phyloP scores from a whole-genome alignment of 345 rosid species.

The Populus pruinosa region DNA sequence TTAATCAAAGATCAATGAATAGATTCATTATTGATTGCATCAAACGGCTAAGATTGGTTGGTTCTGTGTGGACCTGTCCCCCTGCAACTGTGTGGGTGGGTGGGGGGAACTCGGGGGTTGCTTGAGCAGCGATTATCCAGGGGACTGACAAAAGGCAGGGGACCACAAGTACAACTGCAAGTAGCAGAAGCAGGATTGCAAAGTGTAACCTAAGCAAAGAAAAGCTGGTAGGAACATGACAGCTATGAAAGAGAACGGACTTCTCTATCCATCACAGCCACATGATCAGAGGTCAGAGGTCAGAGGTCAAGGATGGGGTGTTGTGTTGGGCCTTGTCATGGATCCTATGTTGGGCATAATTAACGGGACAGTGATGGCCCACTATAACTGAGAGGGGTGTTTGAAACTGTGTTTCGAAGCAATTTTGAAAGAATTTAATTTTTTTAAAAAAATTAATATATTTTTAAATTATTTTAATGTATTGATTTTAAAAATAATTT shows the following conservation, averaged over 20 bases:
- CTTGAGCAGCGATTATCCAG: not conserved
- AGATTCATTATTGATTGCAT: not conserved
- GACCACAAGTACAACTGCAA: not conserved
- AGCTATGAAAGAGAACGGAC: conserved; percentile 14
- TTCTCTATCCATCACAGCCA: not conserved
- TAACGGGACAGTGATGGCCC: not conserved
- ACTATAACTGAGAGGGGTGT: too few species aligned
- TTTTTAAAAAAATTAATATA: too few species aligned
- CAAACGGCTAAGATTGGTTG: not conserved
- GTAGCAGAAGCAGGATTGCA: not conserved
- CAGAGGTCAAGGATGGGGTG: not conserved
- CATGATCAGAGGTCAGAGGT: too few species aligned
- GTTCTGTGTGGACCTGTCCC: too few species aligned
- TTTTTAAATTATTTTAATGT: too few species aligned
- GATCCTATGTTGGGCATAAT: not conserved
- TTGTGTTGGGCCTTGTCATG: not conserved
- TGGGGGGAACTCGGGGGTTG: not conserved
- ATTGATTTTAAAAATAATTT: too few species aligned
- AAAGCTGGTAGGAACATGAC: conserved; percentile 3
- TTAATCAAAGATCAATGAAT: not conserved
- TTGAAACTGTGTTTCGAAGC: too few species aligned
- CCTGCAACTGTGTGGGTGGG: too few species aligned
- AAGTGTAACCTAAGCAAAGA: not conserved
- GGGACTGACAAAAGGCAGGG: not conserved
- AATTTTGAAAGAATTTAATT: too few species aligned